Evolutionary conservation across 2,329 filamentous ascomycete species (phyloP), one percentile per base, ranked within the genome.

Genomic region (Aurifilum marmelostoma): DNA sequence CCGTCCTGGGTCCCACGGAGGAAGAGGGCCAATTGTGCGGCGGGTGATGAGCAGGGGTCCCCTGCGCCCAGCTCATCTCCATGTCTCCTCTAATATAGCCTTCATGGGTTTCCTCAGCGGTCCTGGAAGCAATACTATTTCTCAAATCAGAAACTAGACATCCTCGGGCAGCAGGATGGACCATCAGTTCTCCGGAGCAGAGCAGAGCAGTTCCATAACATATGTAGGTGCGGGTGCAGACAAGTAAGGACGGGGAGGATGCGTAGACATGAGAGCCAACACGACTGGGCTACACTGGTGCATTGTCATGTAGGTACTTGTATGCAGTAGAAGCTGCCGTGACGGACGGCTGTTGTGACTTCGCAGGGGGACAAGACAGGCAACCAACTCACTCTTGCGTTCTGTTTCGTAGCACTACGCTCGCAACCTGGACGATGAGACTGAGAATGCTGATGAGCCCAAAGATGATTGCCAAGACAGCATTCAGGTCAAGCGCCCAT

Each of bases 401-500:
- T 12, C n/a, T 37, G 34, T 16, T 52, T 21, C 39, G 61, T 41
- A 9, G 5, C 4, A 32, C 5, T 29, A 63, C 34, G 27, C 27
- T 18, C 0, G 9, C 41, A 34, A 47, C 9, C 8, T 63, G 61
- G 14, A 24, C n/a, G n/a, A 32, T 3, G 18, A 63, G 41, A 24
- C 43, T 50, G 41, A 63, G 9, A 1, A 52, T 1, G 27, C 61
- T 50, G 41, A 63, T 6, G 2, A 37, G 3, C 2, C 61, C 61
- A 34, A 63, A 63, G 14, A 50, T 32, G 9, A 63, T 63, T 24
- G 27, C 27, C 14, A 63, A 37, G 1, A 63, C 3, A 4, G 61
- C 41, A 16, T 63, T 52, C 27, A 63, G 61, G 29, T 63, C 6
- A 29, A 52, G 29, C 14, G 61, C 41, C 29, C 61, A 63, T n/a